Base-by-base conservation (phyloP, 2,329 filamentous ascomycete species). In the Hymenoscyphus occultus region DNA sequence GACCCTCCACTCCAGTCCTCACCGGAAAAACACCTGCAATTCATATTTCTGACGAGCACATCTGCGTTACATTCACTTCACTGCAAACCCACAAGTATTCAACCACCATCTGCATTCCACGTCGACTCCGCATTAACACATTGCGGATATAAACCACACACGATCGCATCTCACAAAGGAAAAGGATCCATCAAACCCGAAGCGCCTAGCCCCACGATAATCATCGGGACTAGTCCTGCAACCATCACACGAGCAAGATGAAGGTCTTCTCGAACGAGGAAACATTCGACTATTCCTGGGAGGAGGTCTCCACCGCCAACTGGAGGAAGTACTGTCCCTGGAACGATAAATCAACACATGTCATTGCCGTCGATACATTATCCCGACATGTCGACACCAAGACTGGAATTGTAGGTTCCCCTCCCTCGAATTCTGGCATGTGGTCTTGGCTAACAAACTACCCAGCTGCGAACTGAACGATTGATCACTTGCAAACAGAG, bases 281-380 rank as follows among this genome's bases (percentile, higher is more conserved):
- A 79, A 93, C 92, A 67, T 99, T 96, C 81, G 86, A 97, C 81
- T 99, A 99, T 84, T 96, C 94, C 57, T 99, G 95, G 95, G 92
- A 97, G 75, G 94, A 98, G 79, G 95, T 99, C 42, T 97, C 93
- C 32, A 93, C 92, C 14, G 93, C 91, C 77, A 99, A 99, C 84
- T 99, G 95, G 95, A 90, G 89, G 73, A 99, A 99, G 79, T 99
- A 99, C 81, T 96, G 92, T 75, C 94, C 94, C 22, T 98, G 95
- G 94, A 99, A 99, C 82, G 91, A 97, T 78, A 95, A 97, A 81
- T 93, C 91, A n/a, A 92, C 93, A 51, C 95, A 99, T 79, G 95
- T 99, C 71, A 88, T 96, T 71, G 93, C 92, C 71, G 95, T 98
- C 74, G 95, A 99, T 81, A 98, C 94, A 14, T 80, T 99, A 73